These are phyloP conservation scores for Raphanus sativus DNA, from an alignment of 345 rosid genomes.

Conservation along the genomic window DNA sequence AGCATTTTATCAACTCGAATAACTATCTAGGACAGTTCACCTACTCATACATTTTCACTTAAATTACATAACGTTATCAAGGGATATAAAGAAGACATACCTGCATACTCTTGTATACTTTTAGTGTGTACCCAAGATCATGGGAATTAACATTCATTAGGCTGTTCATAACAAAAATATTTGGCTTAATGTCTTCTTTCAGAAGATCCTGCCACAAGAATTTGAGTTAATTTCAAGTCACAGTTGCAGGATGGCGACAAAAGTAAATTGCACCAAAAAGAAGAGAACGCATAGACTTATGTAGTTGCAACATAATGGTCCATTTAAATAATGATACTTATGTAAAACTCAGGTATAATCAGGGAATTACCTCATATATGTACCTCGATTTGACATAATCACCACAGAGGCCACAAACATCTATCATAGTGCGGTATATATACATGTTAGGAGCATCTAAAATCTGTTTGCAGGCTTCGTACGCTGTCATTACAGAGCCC, in stretches of 20 bases:
- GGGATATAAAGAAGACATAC: conserved; percentile 48
- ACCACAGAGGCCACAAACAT: conserved; percentile 77
- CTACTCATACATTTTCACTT: not conserved
- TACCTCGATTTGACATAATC: conserved; percentile 71
- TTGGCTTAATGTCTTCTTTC: conserved; percentile 58
- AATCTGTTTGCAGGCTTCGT: conserved; percentile 61
- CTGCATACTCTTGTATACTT: conserved; percentile 68
- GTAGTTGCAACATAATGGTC: not conserved
- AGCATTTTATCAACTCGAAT: not conserved
- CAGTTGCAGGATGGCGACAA: conserved; percentile 3
- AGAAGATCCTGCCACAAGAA: conserved; percentile 66
- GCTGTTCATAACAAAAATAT: conserved; percentile 81
- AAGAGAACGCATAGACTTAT: not conserved
- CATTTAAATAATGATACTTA: conserved; percentile 15
- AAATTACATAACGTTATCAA: not conserved
- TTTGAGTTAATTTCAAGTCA: conserved; percentile 10
- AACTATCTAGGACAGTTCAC: conserved; percentile 11
- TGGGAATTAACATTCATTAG: conserved; percentile 90
- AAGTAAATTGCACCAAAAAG: not conserved
- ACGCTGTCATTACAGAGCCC: conserved; percentile 68
- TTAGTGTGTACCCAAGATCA: conserved; percentile 66
- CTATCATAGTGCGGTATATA: conserved; percentile 71
- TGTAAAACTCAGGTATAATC: not conserved
- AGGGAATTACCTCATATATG: conserved; percentile 69
- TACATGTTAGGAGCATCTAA: conserved; percentile 66